Evolutionary conservation across 1,284 basidiomycete species (phyloP).

Genomic region (Mrakiaceae sp.): DNA sequence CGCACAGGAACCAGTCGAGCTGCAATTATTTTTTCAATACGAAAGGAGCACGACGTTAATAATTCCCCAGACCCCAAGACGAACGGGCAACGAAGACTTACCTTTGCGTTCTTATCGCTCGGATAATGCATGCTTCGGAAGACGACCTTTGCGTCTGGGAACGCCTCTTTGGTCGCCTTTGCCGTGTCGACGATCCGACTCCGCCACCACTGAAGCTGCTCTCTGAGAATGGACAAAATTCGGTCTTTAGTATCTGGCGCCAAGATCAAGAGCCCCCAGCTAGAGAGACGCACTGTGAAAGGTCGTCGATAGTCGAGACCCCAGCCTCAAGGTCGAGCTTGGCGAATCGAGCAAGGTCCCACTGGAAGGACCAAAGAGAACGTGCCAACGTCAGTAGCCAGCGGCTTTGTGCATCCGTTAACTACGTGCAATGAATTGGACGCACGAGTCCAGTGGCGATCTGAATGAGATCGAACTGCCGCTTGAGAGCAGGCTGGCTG

Average conservation of each 20-base stretch:
- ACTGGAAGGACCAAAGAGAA: background rate
- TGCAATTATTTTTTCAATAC: background rate
- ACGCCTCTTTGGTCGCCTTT: background rate
- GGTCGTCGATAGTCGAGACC: slow-evolving; percentile 13
- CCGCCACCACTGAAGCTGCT: slow-evolving; percentile 1
- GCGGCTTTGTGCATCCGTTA: too few relatives aligned
- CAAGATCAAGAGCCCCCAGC: background rate
- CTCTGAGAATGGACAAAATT: background rate
- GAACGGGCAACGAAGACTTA: background rate
- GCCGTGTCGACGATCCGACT: background rate
- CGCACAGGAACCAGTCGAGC: slow-evolving; percentile 16
- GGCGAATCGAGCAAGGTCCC: slow-evolving; percentile 17
- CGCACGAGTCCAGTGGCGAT: slow-evolving; percentile 14
- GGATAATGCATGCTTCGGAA: slow-evolving; percentile 16
- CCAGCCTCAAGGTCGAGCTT: slow-evolving; percentile 8
- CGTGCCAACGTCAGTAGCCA: too few relatives aligned
- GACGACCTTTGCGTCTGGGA: slow-evolving; percentile 12
- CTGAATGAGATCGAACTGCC: slow-evolving; percentile 17
- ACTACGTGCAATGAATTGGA: background rate
- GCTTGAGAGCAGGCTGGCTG: background rate
- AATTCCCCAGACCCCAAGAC: background rate
- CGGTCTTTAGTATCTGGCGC: too few relatives aligned
- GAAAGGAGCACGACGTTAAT: background rate
- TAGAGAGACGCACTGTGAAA: background rate
- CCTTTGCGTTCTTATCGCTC: slow-evolving; percentile 16